Percentiles rank a stretch among this genome's conserved stretches.
Evolutionary conservation across 2,329 filamentous ascomycete species (phyloP).

Genomic region (Triangularia verruculosa): DNA sequence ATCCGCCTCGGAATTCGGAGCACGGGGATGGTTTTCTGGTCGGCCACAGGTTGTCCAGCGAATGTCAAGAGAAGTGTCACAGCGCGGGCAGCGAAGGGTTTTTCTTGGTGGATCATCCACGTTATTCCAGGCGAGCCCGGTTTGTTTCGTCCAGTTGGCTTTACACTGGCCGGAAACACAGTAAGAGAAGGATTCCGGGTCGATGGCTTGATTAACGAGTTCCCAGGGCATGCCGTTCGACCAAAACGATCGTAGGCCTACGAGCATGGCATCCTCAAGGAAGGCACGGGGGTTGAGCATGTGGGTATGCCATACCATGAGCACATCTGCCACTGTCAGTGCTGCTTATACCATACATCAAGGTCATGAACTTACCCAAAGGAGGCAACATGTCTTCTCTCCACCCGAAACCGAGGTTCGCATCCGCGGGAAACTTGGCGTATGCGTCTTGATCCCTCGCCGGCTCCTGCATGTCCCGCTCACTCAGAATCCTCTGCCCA

Average conservation of each 20-base stretch:
- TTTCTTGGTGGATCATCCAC: constrained; percentile 49
- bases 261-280: constrained; percentile 68
- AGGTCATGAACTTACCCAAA: constrained; percentile 46
- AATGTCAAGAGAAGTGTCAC: constrained; percentile 40
- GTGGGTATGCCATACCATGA: constrained; percentile 78
- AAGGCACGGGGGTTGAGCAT: constrained; percentile 75
- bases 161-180: constrained; percentile 43
- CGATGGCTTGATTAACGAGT: constrained; percentile 55
- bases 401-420: constrained; percentile 35
- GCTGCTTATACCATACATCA: constrained; percentile 35
- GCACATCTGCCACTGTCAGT: constrained; percentile 45
- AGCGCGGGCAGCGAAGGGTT: constrained; percentile 54
- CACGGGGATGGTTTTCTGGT: constrained; percentile 34
- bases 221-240: constrained; percentile 64
- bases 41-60: constrained; percentile 59
- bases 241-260: constrained; percentile 56
- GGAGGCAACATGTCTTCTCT: constrained; percentile 50
- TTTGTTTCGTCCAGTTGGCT: constrained; percentile 45
- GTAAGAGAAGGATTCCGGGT: constrained; percentile 56
- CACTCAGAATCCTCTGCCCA: constrained; percentile 30
- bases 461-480: constrained; percentile 35
- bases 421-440: constrained; percentile 32
- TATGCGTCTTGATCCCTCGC: constrained; percentile 29
- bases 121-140: constrained; percentile 58
- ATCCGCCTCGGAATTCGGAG: constrained; percentile 29